Evolutionary conservation across 495 filamentous ascomycete genomes (phyloP).

Genomic region (Lophiostoma macrostomum): DNA sequence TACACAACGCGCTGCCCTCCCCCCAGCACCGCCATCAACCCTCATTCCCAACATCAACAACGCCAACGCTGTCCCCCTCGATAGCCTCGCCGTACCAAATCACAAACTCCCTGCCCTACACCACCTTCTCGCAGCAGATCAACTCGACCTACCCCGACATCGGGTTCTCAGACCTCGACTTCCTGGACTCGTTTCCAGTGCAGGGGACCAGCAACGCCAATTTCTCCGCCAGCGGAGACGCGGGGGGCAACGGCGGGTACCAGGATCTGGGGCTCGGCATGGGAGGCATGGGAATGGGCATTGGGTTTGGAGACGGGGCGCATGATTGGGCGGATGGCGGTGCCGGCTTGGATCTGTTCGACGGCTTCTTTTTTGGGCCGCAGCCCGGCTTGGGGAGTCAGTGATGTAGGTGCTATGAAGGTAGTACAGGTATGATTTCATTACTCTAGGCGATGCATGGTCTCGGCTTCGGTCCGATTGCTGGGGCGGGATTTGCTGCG

Average conservation of each 20-base stretch:
- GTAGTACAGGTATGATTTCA: too few species aligned
- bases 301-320: conserved; percentile 66
- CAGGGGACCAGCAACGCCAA: conserved; percentile 9
- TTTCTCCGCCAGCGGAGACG: neutral
- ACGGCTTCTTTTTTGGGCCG: conserved; percentile 88
- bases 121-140: conserved; percentile 24
- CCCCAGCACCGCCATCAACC: conserved; percentile 6
- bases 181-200: conserved; percentile 36
- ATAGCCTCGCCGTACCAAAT: conserved; percentile 24
- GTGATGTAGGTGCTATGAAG: too few species aligned
- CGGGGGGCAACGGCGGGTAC: conserved; percentile 28
- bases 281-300: too few species aligned
- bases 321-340: conserved; percentile 78
- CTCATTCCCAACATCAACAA: neutral
- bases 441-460: too few species aligned
- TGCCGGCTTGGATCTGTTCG: conserved; percentile 80
- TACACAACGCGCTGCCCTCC: conserved; percentile 3
- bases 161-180: conserved; percentile 37
- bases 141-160: conserved; percentile 37
- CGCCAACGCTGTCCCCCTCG: conserved; percentile 1
- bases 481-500: too few species aligned
- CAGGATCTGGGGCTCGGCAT: conserved; percentile 67
- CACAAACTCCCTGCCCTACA: conserved; percentile 21
- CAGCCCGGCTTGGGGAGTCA: too few species aligned
- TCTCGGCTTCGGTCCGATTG: too few species aligned